These are phyloP conservation scores for Flaveria floridana DNA, from an alignment of 140 eudicot species.

Conservation along the genomic window DNA sequence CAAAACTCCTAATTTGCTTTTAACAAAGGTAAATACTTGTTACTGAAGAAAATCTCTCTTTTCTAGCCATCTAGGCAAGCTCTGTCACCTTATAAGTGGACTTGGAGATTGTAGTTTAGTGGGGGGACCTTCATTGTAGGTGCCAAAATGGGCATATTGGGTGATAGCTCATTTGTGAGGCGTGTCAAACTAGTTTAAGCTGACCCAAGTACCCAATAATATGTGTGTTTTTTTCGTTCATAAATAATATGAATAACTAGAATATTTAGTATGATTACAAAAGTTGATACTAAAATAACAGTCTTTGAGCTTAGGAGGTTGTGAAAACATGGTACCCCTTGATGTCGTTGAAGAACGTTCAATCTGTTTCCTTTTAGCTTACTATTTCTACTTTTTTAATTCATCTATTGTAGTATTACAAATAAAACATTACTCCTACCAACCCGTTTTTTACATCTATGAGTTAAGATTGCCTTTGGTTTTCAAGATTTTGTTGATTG, in stretches of 20 bases:
- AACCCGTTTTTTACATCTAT: constrained; percentile 6
- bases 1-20: not conserved
- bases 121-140: not conserved
- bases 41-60: not conserved
- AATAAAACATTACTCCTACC: not conserved
- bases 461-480: not conserved
- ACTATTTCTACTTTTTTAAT: not conserved
- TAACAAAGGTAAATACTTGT: not conserved
- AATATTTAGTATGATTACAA: not conserved
- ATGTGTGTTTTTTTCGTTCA: not conserved
- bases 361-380: not conserved
- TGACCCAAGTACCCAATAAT: not conserved
- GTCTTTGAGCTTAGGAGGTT: not conserved
- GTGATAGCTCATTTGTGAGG: not conserved
- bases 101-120: not conserved
- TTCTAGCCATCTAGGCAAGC: not conserved
- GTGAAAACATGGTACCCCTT: not conserved
- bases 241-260: not conserved
- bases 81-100: not conserved
- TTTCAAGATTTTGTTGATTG: not conserved
- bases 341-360: not conserved
- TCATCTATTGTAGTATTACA: not conserved
- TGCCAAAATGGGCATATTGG: not conserved
- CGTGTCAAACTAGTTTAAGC: not conserved
- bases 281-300: not conserved